Percentiles rank a stretch among this genome's conserved stretches.
Conservation (phyloP, 2,329 filamentous ascomycete species). For the Dothiorella sarmentorum region DNA sequence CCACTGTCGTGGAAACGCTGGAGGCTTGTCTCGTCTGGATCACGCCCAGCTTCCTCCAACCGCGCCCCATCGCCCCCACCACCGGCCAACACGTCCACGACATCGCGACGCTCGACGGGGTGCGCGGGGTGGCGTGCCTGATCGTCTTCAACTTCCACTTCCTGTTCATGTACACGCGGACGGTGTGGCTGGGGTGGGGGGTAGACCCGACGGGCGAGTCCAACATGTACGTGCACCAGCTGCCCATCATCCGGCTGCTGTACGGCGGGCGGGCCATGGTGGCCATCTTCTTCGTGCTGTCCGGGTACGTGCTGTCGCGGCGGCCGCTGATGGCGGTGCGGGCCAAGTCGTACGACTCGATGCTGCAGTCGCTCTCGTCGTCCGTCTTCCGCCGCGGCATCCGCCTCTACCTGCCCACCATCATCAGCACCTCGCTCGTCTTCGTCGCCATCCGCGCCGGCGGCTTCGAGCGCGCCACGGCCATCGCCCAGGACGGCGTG, state of each 20-base stretch:
- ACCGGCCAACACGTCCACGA: neutral
- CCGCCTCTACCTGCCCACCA: slow-evolving; percentile 51
- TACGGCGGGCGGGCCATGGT: slow-evolving; percentile 59
- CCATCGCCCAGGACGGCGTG: slow-evolving; percentile 25
- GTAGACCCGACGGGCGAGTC: slow-evolving; percentile 46
- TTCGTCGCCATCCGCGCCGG: slow-evolving; percentile 22
- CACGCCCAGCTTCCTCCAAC: slow-evolving; percentile 12
- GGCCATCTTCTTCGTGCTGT: slow-evolving; percentile 52
- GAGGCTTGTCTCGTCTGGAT: neutral
- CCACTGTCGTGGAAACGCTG: neutral
- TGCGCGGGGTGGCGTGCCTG: slow-evolving; percentile 64
- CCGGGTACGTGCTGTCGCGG: slow-evolving; percentile 51
- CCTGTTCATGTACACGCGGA: slow-evolving; percentile 61
- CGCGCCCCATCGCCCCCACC: no score
- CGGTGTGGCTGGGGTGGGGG: slow-evolving; percentile 36
- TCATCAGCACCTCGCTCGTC: slow-evolving; percentile 51
- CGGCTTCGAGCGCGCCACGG: slow-evolving; percentile 24
- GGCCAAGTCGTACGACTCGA: slow-evolving; percentile 36
- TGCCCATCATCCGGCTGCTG: slow-evolving; percentile 59
- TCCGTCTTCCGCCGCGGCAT: slow-evolving; percentile 52
- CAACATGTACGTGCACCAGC: slow-evolving; percentile 44
- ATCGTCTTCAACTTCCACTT: slow-evolving; percentile 58
- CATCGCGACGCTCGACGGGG: slow-evolving; percentile 51
- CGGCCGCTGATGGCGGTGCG: slow-evolving; percentile 46
- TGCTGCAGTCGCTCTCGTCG: slow-evolving; percentile 46